Conservation (phyloP, 2,329 filamentous ascomycete genomes). For the Domatiomyces catenatus region DNA sequence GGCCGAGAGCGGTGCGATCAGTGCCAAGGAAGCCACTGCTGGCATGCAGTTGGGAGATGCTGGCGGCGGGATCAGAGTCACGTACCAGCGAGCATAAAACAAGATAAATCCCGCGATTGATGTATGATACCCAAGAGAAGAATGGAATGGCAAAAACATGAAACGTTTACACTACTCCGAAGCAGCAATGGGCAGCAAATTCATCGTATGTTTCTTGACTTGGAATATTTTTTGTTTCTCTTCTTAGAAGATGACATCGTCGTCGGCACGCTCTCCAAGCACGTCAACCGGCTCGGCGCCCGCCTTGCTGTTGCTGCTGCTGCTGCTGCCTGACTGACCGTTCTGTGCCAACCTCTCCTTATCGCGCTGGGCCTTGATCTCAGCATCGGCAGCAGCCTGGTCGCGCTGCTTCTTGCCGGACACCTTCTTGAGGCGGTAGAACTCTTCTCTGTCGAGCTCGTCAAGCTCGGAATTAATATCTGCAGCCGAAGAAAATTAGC, state of each 20-base stretch:
- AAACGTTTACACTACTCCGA: too few relatives aligned
- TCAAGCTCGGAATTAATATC: constrained; percentile 97
- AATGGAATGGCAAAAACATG: too few relatives aligned
- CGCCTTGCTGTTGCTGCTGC: too few relatives aligned
- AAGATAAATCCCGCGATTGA: too few relatives aligned
- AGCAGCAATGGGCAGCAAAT: too few relatives aligned
- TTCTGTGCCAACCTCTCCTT: constrained; percentile 23
- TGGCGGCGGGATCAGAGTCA: constrained; percentile 74
- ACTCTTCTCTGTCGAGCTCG: constrained; percentile 93
- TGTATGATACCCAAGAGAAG: too few relatives aligned
- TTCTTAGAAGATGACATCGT: constrained; percentile 77
- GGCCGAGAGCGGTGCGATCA: constrained; percentile 72
- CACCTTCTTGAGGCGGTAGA: constrained; percentile 93
- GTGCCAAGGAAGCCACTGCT: constrained; percentile 82
- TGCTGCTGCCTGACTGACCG: constrained; percentile 18
- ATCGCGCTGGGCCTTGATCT: constrained; percentile 39
- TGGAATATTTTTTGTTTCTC: too few relatives aligned
- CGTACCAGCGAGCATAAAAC: constrained; percentile 74
- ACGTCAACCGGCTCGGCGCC: constrained; percentile 43
- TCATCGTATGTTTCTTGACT: too few relatives aligned
- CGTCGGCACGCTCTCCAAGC: constrained; percentile 59
- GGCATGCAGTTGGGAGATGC: constrained; percentile 65
- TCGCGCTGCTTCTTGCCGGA: constrained; percentile 72
- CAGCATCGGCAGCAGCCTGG: constrained; percentile 53
- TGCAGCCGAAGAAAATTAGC: constrained; percentile 20